These are phyloP conservation scores for Podospora tetraspora DNA, from an alignment of 495 filamentous ascomycete species.

Conservation along the genomic window DNA sequence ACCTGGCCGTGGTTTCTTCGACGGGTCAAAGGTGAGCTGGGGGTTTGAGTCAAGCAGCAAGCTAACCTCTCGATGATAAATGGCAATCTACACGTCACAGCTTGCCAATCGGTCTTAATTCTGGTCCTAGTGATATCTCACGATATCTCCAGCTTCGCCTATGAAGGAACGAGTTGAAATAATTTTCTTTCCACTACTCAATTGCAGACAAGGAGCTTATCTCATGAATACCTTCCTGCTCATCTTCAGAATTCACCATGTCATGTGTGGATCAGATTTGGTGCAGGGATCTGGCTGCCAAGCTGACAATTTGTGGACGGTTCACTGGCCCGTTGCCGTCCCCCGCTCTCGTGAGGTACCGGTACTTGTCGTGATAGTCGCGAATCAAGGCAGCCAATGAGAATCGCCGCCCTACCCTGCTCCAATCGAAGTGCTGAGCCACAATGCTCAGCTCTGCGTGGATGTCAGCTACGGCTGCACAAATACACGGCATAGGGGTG, in stretches of 20 bases:
- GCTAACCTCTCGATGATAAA: background rate
- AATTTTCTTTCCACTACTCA: background rate
- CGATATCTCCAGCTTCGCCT: background rate
- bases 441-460: background rate
- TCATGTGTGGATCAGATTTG: conserved; percentile 8
- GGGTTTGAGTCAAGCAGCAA: background rate
- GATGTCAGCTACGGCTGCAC: background rate
- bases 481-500: background rate
- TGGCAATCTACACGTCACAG: background rate
- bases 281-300: background rate
- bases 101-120: background rate
- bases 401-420: background rate
- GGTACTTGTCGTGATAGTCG: background rate
- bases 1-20: background rate
- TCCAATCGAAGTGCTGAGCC: background rate
- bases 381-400: background rate
- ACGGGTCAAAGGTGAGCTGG: background rate
- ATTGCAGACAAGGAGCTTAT: background rate
- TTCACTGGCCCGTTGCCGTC: background rate
- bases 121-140: background rate
- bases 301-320: conserved; percentile 8
- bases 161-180: background rate
- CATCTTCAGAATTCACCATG: conserved; percentile 5
- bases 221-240: background rate
- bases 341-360: background rate